These are phyloP conservation scores for Daphne laureola DNA, from an alignment of 441 rosid genomes.

Conservation along the genomic window DNA sequence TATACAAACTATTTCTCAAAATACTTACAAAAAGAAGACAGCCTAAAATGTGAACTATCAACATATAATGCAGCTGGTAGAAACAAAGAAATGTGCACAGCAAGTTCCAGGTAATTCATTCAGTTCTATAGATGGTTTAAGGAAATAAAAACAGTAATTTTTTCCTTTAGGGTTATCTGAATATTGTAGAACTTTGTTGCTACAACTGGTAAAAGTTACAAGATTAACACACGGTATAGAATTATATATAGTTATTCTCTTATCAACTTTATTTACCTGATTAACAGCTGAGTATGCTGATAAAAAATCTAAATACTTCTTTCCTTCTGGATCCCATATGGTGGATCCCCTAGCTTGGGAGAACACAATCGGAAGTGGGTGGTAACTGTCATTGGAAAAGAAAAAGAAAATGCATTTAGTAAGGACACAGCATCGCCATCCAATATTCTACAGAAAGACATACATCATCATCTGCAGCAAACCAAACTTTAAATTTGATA, in stretches of 20 bases:
- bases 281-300: slow-evolving; percentile 93
- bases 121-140: no score
- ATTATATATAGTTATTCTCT: not conserved
- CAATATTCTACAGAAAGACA: not conserved
- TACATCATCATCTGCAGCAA: not conserved
- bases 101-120: no score
- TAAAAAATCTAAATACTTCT: slow-evolving; percentile 82
- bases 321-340: slow-evolving; percentile 92
- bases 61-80: no score
- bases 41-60: no score
- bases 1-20: no score
- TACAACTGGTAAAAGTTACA: not conserved
- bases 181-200: no score
- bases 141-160: no score
- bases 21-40: no score
- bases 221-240: not conserved
- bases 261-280: slow-evolving; percentile 41
- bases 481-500: not conserved
- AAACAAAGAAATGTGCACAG: no score
- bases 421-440: slow-evolving; percentile 5
- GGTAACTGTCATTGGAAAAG: slow-evolving; percentile 53
- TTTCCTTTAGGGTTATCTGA: no score
- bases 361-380: slow-evolving; percentile 91
- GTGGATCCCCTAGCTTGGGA: slow-evolving; percentile 76
- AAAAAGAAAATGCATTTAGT: slow-evolving; percentile 4